Conservation (phyloP, 306 rosid genomes). For the Quercus wislizeni region DNA sequence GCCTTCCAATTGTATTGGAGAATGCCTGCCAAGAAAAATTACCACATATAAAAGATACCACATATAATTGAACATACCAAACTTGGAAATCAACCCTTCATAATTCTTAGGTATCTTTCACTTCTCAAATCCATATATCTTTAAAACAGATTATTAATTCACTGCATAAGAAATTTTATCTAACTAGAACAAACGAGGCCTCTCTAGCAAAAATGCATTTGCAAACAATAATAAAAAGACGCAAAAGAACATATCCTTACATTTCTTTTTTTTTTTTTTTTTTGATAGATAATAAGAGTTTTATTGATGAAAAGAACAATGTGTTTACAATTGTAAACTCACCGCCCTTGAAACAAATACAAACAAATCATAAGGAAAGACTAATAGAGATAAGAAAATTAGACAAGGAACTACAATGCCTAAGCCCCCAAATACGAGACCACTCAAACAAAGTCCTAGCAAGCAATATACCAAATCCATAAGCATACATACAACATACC, state of each 20-base stretch:
- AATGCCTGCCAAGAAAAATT: constrained; percentile 42
- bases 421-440: too few relatives aligned
- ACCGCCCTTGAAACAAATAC: too few relatives aligned
- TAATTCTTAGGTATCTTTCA: constrained; percentile 8
- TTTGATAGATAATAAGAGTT: too few relatives aligned
- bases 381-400: too few relatives aligned
- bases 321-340: too few relatives aligned
- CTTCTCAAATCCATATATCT: constrained; percentile 7
- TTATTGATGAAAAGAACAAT: too few relatives aligned
- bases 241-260: neutral
- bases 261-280: too few relatives aligned
- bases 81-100: constrained; percentile 12
- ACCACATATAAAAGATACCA: neutral
- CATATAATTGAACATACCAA: constrained; percentile 12
- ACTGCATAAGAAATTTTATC: neutral
- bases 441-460: too few relatives aligned
- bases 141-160: neutral
- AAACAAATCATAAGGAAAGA: too few relatives aligned
- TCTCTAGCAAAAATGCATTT: neutral
- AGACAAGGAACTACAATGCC: too few relatives aligned
- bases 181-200: neutral
- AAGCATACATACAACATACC: neutral
- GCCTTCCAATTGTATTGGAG: constrained; percentile 13
- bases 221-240: neutral
- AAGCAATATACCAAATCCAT: too few relatives aligned